These are phyloP conservation scores for Lodderomyces theae DNA, from an alignment of 1,139 yeast genomes.

Conservation along the genomic window DNA sequence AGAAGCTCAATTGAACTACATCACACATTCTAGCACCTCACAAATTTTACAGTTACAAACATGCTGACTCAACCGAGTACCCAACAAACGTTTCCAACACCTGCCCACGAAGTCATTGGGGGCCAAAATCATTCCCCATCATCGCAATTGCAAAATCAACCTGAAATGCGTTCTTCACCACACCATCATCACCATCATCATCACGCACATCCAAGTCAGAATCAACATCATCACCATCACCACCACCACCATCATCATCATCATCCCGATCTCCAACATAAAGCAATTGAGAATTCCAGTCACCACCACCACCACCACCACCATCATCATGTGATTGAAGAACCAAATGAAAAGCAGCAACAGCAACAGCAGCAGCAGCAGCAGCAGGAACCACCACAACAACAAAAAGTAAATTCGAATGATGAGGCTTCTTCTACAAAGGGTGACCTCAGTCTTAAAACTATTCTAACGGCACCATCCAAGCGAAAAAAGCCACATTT, in stretches of 20 bases:
- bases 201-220: not conserved
- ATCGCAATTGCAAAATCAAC: conserved; percentile 4
- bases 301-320: not conserved
- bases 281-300: not conserved
- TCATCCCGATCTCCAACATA: conserved; percentile 17
- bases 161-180: conserved; percentile 1
- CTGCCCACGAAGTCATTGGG: not conserved
- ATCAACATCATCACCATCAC: conserved; percentile 6
- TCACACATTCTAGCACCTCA: not conserved
- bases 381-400: not conserved
- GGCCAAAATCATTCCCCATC: not conserved
- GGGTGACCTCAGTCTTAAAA: not conserved
- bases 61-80: not conserved
- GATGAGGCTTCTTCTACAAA: not conserved
- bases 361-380: not conserved
- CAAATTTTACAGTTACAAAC: no score
- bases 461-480: not conserved
- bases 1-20: not conserved
- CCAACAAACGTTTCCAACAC: not conserved
- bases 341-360: not conserved
- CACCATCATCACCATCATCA: conserved; percentile 3
- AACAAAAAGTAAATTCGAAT: not conserved
- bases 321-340: not conserved
- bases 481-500: conserved; percentile 25
- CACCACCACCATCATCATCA: conserved; percentile 10